Conservation (phyloP, 2,329 filamentous ascomycete species). For the Aureobasidium namibiae region DNA sequence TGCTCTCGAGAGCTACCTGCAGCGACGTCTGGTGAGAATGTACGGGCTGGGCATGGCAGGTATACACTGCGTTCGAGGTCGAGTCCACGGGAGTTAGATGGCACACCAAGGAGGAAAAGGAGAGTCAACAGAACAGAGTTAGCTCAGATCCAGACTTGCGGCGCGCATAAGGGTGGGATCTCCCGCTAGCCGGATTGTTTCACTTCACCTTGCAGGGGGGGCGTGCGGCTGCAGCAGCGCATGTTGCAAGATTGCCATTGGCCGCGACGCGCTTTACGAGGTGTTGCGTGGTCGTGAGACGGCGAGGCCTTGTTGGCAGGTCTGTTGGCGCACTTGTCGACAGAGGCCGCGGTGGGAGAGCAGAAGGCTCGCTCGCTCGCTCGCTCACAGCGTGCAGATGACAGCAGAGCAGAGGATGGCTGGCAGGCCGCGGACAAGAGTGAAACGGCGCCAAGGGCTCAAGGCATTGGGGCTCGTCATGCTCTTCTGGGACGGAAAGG, state of each 20-base stretch:
- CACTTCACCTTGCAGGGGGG: constrained; percentile 11
- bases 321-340: background rate
- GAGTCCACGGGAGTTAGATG: background rate
- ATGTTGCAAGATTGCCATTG: constrained; percentile 13
- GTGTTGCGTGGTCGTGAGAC: constrained; percentile 2
- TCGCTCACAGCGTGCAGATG: too few relatives aligned
- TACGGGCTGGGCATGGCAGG: background rate
- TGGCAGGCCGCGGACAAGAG: background rate
- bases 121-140: constrained; percentile 10
- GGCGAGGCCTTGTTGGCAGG: background rate
- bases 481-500: background rate
- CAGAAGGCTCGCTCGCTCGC: too few relatives aligned
- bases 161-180: constrained; percentile 6
- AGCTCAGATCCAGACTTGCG: constrained; percentile 8
- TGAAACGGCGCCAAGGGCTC: constrained; percentile 12
- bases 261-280: background rate
- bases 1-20: background rate
- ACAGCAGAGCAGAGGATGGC: background rate
- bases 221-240: constrained; percentile 12
- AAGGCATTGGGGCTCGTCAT: constrained; percentile 9
- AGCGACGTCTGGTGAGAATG: background rate
- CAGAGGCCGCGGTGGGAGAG: background rate
- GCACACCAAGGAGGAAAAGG: constrained; percentile 5
- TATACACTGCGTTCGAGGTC: background rate
- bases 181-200: constrained; percentile 14